These are phyloP conservation scores for Brassica balearica DNA, from an alignment of 441 rosid species.

Conservation along the genomic window DNA sequence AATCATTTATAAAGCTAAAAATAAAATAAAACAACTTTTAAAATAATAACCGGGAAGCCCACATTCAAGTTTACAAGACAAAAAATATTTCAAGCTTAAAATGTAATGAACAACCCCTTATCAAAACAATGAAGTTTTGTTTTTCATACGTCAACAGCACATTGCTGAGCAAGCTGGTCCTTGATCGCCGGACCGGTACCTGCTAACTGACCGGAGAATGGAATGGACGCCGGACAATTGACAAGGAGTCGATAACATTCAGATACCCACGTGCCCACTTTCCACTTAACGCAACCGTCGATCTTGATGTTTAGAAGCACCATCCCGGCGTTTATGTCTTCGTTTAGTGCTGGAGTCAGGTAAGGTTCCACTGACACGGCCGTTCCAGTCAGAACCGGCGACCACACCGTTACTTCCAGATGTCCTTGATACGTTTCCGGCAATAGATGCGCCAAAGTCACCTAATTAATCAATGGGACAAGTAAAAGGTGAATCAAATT, in stretches of 20 bases:
- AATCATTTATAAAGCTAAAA: not conserved
- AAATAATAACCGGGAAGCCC: not conserved
- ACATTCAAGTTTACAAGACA: not conserved
- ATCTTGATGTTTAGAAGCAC: slow-evolving; percentile 60
- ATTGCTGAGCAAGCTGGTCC: slow-evolving; percentile 57
- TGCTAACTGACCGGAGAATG: slow-evolving; percentile 35
- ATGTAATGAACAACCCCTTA: not conserved
- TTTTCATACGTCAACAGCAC: slow-evolving; percentile 59
- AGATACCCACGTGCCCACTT: slow-evolving; percentile 76
- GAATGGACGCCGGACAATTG: slow-evolving; percentile 67
- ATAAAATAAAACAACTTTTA: not conserved
- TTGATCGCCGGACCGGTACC: slow-evolving; percentile 44
- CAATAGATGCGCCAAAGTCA: slow-evolving; percentile 55
- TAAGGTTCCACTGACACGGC: slow-evolving; percentile 59
- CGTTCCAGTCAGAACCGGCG: slow-evolving; percentile 60
- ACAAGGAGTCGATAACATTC: slow-evolving; percentile 58
- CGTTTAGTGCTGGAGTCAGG: slow-evolving; percentile 49
- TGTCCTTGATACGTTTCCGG: slow-evolving; percentile 76
- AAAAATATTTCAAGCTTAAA: not conserved
- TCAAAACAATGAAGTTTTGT: not conserved
- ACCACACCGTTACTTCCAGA: slow-evolving; percentile 66
- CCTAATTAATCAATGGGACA: slow-evolving; percentile 44
- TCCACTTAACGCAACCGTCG: slow-evolving; percentile 72
- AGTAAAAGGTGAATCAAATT: not conserved
- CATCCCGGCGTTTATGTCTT: slow-evolving; percentile 64